Base-by-base conservation (phyloP, 495 filamentous ascomycete species). In the Podospora tetraspora region DNA sequence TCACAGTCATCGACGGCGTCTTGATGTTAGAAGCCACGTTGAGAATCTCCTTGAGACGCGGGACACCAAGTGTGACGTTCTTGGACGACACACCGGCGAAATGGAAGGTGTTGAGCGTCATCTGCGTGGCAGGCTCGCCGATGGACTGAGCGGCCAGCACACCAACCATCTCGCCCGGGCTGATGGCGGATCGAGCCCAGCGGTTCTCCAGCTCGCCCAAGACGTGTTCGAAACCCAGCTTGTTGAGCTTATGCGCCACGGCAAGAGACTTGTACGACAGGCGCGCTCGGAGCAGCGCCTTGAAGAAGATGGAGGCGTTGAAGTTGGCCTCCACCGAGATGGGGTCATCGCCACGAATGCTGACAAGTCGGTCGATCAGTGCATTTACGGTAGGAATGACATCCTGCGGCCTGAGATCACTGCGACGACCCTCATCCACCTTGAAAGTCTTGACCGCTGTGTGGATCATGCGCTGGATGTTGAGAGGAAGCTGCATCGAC, bases 21-120 rank as follows among this genome's bases (percentile, higher is more conserved):
- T 99, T 99, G 84, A 99, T 97, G 76, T 97, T 96, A 68, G 88
- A 91, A 3, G 95, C 94, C 57, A 98, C 91, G 76, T 99, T 98
- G 52, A 99, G 83, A 87, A 99, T 98, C 81, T 99, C 95, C 87
- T 99, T 99, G 22, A 99, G 85, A 87, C 95, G 94, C 61, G 95
- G 95, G 25, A 99, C 95, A 91, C 95, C 95, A 64, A 98, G 91
- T 24, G 95, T 99, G 62, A 98, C 93, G 84, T 98, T 99, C 89
- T 99, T 99, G 24, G 95, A 97, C 1, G 96, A 96, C 58, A 99
- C 93, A 96, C 95, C 95, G 79, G 95, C 93, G 80, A 99, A 98
- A 86, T 99, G 95, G 89, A 99, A 99, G 29, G 95, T 99, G 80
- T 99, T 99, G 61, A 99, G 79, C 0, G 95, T 99, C 95, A 99